Base-by-base conservation (phyloP, 768 basidiomycete genomes). In the Tylopilus sp. region DNA sequence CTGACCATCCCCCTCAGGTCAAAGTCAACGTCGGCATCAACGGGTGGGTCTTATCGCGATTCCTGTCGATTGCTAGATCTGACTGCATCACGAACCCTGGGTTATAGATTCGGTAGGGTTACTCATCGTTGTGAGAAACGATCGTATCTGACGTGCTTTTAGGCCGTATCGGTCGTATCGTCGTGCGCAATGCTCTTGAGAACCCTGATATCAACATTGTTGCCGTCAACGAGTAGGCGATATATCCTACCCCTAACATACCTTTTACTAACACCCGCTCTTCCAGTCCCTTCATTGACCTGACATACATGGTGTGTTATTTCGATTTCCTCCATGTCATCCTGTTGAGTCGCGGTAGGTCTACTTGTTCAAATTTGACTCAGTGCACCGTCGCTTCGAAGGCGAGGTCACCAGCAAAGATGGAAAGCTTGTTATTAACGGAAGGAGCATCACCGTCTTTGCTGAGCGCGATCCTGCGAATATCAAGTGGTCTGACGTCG, bases 81-180 rank as follows among this genome's bases (percentile, higher is more conserved):
- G 21, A 67, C 51, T 44, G 20, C 17, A 3, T 28, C 8, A n/a
- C n/a, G 10, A 38, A n/a, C 51, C 44, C 39, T 42, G 53, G 59
- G 11, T 50, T 59, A 46, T 60, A 49, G 87, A 78, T 92, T 93
- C 74, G 90, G 91, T 91, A 68, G n/a, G 68, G 86, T 65, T 21
- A 13, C 25, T 18, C 22, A 31, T 44, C 20, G 2, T 9, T 33
- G n/a, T 0, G n/a, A 3, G 18, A 11, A 38, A 18, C 1, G 17
- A 10, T 1, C 18, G 38, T 50, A 3, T 44, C 55, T 66, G 42
- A 69, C 38, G 3, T 40, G 61, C n/a, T 65, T 36, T 6, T 12
- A 68, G 95, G 95, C 80, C 95, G 97, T 80, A 98, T 98, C 69
- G 95, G 97, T 72, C 95, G 97, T 75, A 95, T 98, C 71, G 97